Conservation (phyloP, 768 basidiomycete species). For the Boletus subparvulus region DNA sequence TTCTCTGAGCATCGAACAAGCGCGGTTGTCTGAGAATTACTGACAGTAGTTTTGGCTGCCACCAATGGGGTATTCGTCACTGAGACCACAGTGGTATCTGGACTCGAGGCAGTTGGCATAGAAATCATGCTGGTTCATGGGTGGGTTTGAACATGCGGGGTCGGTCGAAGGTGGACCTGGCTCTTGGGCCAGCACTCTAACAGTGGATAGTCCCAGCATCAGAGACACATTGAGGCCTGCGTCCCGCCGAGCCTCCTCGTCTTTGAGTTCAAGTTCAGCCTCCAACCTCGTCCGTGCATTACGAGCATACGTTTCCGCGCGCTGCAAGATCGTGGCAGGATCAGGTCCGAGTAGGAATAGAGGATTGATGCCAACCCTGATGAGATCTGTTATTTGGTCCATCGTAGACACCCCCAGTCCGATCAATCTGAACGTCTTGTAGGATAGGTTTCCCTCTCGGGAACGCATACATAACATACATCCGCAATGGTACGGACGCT, state of each 20-base stretch:
- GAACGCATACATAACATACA: constrained; percentile 69
- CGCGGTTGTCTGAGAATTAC: constrained; percentile 35
- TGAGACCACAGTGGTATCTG: constrained; percentile 22
- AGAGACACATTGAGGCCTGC: constrained; percentile 6
- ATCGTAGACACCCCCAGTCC: constrained; percentile 61
- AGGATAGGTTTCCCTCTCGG: constrained; percentile 40
- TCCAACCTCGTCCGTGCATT: constrained; percentile 58
- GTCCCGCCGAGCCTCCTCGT: constrained; percentile 59
- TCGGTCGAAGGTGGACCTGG: constrained; percentile 17
- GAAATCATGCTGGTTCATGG: constrained; percentile 41
- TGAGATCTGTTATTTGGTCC: constrained; percentile 46
- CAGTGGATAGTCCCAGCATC: neutral
- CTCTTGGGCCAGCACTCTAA: neutral
- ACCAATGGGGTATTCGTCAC: constrained; percentile 37
- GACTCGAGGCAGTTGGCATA: constrained; percentile 46
- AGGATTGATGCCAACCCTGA: constrained; percentile 46
- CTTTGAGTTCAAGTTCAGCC: constrained; percentile 63
- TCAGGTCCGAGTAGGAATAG: constrained; percentile 22
- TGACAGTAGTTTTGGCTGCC: constrained; percentile 43
- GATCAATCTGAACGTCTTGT: constrained; percentile 60
- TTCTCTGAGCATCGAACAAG: constrained; percentile 32
- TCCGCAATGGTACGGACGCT: constrained; percentile 56
- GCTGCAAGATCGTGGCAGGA: constrained; percentile 53
- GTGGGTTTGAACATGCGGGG: constrained; percentile 30
- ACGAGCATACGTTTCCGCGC: constrained; percentile 63